Evolutionary conservation across 495 filamentous ascomycete species (phyloP), one percentile per base, ranked within the genome.

Genomic region (Xylaria castorea): DNA sequence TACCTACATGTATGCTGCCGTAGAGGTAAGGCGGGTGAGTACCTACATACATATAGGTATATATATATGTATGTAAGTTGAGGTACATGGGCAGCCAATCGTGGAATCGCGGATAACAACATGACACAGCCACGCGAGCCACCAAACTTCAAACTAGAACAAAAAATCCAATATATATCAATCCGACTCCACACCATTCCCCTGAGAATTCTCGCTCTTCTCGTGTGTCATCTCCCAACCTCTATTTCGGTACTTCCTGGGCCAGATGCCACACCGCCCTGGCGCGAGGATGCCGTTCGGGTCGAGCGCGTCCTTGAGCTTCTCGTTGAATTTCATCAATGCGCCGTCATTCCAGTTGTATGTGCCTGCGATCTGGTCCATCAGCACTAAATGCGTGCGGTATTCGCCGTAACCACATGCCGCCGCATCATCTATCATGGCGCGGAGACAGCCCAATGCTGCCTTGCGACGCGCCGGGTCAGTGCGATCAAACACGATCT

Each of bases 261-360:
- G 87, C 88, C 88, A 89, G 57, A 89, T 86, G 0, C 88, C 88
- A 70, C 80, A 85, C 72, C 85, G 84, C 0, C 88, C 88, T 0
- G 88, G 87, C 4, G 86, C 83, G 64, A 90, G 73, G 55, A 90
- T 89, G 0, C 87, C 86, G 63, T 89, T 89, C 5, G 87, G 87
- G 78, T 90, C 88, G n/a, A 90, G 72, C 20, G 86, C 83, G 69
- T 91, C 83, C 81, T 89, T 89, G 14, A 89, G 69, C 44, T 70
- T 81, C 82, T 89, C 85, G 68, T 88, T 87, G 58, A 90, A 85
- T 75, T 80, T 84, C 82, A 85, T 84, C 74, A 86, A 70, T 5
- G 85, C 84, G 30, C 83, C 80, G 64, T 87, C 81, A 71, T 87
- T 87, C 80, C 81, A 90, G 55, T 78, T 83, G 75, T 90, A 91